Base-by-base conservation (phyloP, 129 eudicot species). In the Pseudognaphalium luteoalbum region DNA sequence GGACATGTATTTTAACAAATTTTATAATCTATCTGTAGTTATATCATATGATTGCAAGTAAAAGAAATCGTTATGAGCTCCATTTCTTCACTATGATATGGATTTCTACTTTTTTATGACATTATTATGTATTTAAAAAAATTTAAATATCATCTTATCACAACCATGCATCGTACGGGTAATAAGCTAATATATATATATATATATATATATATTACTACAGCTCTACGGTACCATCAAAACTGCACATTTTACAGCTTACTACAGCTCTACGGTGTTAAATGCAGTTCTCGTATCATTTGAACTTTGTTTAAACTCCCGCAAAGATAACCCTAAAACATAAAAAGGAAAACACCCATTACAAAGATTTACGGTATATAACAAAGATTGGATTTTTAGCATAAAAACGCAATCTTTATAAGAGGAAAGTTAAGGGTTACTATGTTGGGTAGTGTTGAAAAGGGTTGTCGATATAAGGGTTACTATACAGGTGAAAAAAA, bases 251-350 rank as follows among this genome's bases (percentile, higher is more conserved):
- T 39, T 64, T 54, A 76, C 68, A 62, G 25, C 47, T 59, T 4
- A 16, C 10, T 47, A 58, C 0, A 70, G 16, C 34, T 28, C 2
- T 28, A 34, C 32, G 69, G 6, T 72, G 74, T 85, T 86, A 41
- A 93, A 81, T 75, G 63, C 71, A 60, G 80, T 84, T 66, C 81
- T 88, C 39, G 80, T 93, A 76, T 93, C 98, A 87, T 93, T 93
- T 81, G 90, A 85, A 75, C 78, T 78, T 68, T 78, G 85, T 56
- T 81, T 93, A 32, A 93, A 41, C 83, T 93, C 96, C 87, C 90
- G 75, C 86, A 93, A 81, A 56, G 93, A 15, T 25, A 88, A 58
- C 70, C 98, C 98, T 93, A 66, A 47, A 84, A 70, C 32, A 63
- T 62, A 79, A 7, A 62, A 7, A 14, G 44, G 29, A 69, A 60